Base-by-base conservation (phyloP, 495 filamentous ascomycete genomes). In the Hypoxylon subgilvum region DNA sequence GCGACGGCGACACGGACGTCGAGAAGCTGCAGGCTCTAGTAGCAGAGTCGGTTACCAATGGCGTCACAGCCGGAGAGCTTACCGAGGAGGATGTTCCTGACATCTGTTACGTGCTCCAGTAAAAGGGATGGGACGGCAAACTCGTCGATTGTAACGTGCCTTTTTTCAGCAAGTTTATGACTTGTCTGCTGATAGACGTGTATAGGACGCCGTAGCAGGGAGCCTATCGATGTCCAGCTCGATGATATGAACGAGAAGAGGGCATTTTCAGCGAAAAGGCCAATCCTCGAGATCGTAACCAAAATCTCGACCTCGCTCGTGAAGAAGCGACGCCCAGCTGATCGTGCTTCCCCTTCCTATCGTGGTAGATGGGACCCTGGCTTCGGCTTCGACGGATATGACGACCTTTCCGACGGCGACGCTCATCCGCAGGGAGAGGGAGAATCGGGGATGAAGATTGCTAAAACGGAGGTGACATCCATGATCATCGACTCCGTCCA, bases 401-500 rank as follows among this genome's bases (percentile, higher is more conserved):
- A 40, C 17, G 43, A 56, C 35, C 16, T 16, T 2, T 0, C 8
- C 16, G 17, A 32, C 13, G 23, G 52, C 22, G 16, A 32, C 0
- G 12, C 30, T 16, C 28, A 50, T 14, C 10, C 0, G n/a, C 17
- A 35, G 27, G 36, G 41, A 25, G 52, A 58, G n/a, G 47, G 52
- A 31, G 36, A 46, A 9, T 14, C 50, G 4, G 52, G 40, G 30
- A 49, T 41, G 38, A 65, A 68, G 52, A 43, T 55, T 21, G 28
- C 48, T 44, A 58, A 47, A 12, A 45, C 50, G 5, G 64, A 65
- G 45, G 69, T 39, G 4, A 69, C 67, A 7, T 48, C 48, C 32
- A 76, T 77, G 72, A 31, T 70, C 3, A 73, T 77, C 43, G 63
- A 70, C 40, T 77, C 75, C 1, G 42, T 53, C n/a, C 56, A 75